A percentile compares a stretch with the other conserved stretches of the same genome.
Conservation (phyloP, 805 yeast species). For the Candida koratica region DNA sequence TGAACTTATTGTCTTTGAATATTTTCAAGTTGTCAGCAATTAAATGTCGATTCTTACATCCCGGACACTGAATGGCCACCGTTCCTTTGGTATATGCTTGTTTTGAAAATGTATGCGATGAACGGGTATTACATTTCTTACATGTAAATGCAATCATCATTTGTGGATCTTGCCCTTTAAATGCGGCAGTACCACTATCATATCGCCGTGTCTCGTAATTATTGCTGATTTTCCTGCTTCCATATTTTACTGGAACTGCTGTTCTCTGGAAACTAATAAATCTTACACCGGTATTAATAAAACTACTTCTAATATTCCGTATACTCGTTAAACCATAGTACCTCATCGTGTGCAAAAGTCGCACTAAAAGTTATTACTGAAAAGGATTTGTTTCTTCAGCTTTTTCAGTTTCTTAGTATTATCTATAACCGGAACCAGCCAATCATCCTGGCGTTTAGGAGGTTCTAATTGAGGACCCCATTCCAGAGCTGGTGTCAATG, state of each 20-base stretch:
- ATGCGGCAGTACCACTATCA: constrained; percentile 10
- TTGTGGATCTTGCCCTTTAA: constrained; percentile 70
- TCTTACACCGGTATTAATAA: background rate
- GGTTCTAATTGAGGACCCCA: constrained; percentile 14
- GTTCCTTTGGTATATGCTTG: constrained; percentile 88
- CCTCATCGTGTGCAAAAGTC: too few species aligned
- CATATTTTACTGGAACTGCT: too few species aligned
- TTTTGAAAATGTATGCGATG: constrained; percentile 86
- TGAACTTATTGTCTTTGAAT: constrained; percentile 72
- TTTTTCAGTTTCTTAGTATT: constrained; percentile 13
- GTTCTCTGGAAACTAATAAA: too few species aligned
- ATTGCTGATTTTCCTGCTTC: too few species aligned
- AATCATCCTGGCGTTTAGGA: constrained; percentile 5
- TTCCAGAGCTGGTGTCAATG: constrained; percentile 15
- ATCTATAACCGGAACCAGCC: constrained; percentile 13
- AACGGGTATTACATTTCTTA: constrained; percentile 76
- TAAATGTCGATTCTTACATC: constrained; percentile 81
- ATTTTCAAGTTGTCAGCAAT: constrained; percentile 75
- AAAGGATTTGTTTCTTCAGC: constrained; percentile 9
- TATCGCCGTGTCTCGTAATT: too few species aligned
- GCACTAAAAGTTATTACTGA: constrained; percentile 2
- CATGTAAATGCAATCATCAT: constrained; percentile 90
- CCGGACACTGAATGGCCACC: constrained; percentile 87
- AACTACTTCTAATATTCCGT: background rate
- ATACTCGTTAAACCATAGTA: too few species aligned